These are phyloP conservation scores for Aciculoconidium aculeatum DNA, from an alignment of 805 yeast genomes.

Conservation along the genomic window DNA sequence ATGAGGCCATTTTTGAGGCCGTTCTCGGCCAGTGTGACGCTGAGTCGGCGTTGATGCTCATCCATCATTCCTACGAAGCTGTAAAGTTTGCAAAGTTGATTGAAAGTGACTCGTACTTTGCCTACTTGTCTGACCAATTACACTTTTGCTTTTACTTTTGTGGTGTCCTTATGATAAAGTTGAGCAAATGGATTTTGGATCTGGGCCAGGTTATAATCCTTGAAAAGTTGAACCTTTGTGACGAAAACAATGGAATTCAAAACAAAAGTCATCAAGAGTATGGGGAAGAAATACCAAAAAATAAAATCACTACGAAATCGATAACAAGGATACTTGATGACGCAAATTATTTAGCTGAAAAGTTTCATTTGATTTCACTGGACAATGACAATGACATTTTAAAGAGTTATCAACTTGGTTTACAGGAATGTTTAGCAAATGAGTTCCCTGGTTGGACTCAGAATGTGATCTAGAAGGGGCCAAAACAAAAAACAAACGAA, in stretches of 20 bases:
- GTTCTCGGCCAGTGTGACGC: constrained; percentile 21
- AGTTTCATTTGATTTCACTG: constrained; percentile 24
- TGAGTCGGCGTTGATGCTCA: constrained; percentile 26
- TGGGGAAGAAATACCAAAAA: not conserved
- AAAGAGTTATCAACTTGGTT: constrained; percentile 23
- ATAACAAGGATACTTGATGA: constrained; percentile 6
- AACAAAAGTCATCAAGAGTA: not conserved
- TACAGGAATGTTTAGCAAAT: constrained; percentile 2
- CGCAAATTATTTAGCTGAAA: constrained; percentile 18
- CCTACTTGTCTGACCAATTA: constrained; percentile 65
- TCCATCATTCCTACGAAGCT: constrained; percentile 37
- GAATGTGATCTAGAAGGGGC: no score
- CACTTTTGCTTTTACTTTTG: constrained; percentile 48
- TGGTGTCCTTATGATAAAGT: constrained; percentile 30
- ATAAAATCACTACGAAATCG: constrained; percentile 1
- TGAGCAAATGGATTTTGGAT: constrained; percentile 11
- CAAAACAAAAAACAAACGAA: no score
- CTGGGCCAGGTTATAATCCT: constrained; percentile 6
- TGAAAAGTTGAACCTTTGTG: not conserved
- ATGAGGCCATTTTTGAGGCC: constrained; percentile 16
- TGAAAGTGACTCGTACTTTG: constrained; percentile 52
- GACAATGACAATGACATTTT: constrained; percentile 25
- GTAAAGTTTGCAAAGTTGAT: constrained; percentile 36
- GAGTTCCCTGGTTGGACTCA: constrained; percentile 6
- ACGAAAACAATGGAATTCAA: constrained; percentile 1